Evolutionary conservation across 129 eudicot species (phyloP), one percentile per base, ranked within the genome.

Genomic region (Centaurea solstitialis): DNA sequence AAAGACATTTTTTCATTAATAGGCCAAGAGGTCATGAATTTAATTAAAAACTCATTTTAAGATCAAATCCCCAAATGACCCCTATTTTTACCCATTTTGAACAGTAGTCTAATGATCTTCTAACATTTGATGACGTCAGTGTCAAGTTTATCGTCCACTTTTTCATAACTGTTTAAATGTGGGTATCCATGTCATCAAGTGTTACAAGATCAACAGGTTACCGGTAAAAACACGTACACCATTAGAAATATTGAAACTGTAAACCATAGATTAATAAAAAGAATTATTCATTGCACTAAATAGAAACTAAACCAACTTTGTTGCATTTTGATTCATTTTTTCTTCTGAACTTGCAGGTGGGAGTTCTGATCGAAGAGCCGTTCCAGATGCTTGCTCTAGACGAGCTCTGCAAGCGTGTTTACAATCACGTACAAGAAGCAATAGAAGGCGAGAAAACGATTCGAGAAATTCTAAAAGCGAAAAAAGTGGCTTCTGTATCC

Each of bases 301-400:
- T 50, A 2, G 1, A 2, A 50, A 15, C 21, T 15, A 50, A 13
- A 15, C 21, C 6, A 4, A 50, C 9, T n/a, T 57, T 57, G 23
- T 57, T 57, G 23, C 23, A 6, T 17, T 57, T 57, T 57, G 22
- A n/a, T 57, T 57, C 22, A n/a, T 57, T n/a, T 17, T n/a, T n/a
- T 57, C 4, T 33, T 5, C 3, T 57, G 28, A 66, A 81, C 72
- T 79, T 88, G 85, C 87, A 96, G 99, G 99, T 96, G 69, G 99
- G 99, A 78, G 99, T 96, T 66, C 93, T 96, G 20, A 96, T 96
- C 11, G 99, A 96, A 87, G 99, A 96, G 83, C 99, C 99, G 28
- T 96, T 96, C 80, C 91, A 97, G 24, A 89, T 93, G 97, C 99
- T 96, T 62, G 93, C 95, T 59, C 91, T 96, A 39, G 98, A 96